phyloP scores from a whole-genome alignment of 2,329 filamentous ascomycete species.

The Emergomyces africanus region DNA sequence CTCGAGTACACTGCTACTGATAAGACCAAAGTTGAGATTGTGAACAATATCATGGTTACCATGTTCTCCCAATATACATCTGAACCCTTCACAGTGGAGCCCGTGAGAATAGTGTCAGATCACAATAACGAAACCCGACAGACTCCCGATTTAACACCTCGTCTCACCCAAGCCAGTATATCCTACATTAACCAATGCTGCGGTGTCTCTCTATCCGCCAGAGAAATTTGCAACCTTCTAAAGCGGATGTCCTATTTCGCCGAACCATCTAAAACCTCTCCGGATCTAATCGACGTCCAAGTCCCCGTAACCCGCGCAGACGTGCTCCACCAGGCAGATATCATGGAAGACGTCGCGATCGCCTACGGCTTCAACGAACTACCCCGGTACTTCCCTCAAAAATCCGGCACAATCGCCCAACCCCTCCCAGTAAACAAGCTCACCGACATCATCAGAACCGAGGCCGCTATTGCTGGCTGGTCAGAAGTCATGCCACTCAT shows the following conservation, averaged over 20 bases:
- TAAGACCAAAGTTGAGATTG: slow-evolving; percentile 89
- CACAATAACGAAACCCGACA: slow-evolving; percentile 77
- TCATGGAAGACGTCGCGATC: slow-evolving; percentile 97
- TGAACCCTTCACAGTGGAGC: slow-evolving; percentile 86
- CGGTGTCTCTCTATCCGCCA: slow-evolving; percentile 61
- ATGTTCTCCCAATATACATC: slow-evolving; percentile 94
- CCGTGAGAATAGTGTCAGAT: slow-evolving; percentile 79
- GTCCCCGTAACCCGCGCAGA: slow-evolving; percentile 86
- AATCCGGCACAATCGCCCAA: slow-evolving; percentile 72
- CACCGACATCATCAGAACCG: slow-evolving; percentile 74
- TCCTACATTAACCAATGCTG: slow-evolving; percentile 92
- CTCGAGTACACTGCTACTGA: slow-evolving; percentile 97
- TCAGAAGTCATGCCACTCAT: slow-evolving; percentile 92
- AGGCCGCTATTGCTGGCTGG: slow-evolving; percentile 92
- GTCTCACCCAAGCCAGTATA: slow-evolving; percentile 67
- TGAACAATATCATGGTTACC: slow-evolving; percentile 86
- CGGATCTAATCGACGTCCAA: slow-evolving; percentile 64
- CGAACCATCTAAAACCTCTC: slow-evolving; percentile 55
- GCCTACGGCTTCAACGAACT: slow-evolving; percentile 97
- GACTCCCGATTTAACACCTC: slow-evolving; percentile 67
- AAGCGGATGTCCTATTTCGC: slow-evolving; percentile 83
- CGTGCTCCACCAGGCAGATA: slow-evolving; percentile 89
- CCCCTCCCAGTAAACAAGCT: slow-evolving; percentile 91
- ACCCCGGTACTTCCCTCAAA: slow-evolving; percentile 73
- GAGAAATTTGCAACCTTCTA: slow-evolving; percentile 65